Base-by-base conservation (phyloP, 2,329 filamentous ascomycete genomes). In the Aspergillus pseudotamarii region DNA sequence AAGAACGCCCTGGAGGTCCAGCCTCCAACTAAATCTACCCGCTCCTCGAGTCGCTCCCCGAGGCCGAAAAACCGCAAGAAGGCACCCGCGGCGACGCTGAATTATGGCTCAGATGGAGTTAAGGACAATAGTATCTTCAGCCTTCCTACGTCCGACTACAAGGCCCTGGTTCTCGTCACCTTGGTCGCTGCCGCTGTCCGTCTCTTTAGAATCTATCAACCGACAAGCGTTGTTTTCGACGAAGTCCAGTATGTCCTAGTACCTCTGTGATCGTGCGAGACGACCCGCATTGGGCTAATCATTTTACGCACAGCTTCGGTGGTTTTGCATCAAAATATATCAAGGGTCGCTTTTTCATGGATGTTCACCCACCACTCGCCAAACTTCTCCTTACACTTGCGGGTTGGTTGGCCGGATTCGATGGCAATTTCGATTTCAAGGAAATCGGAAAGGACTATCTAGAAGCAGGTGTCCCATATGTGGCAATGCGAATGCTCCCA, bases 331-430 rank as follows among this genome's bases (percentile, higher is more conserved):
- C 91, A 72, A 99, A 99, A 81, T 99, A 99, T 80, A 98, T 99
- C 86, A 98, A 99, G 85, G 95, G 95, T 75, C 91, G 86, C 78
- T 99, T 99, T 86, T 99, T 99, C 80, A 99, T 99, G 95, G 95
- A 99, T 77, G 95, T 99, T n/a, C 95, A 99, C 77, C 95, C 95
- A 36, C 95, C 95, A 53, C 86, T 99, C 64, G 95, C 95, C 69
- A 99, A 99, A 84, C 88, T 99, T 76, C 89, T 99, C 70, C 94
- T 99, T 73, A 96, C 95, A 58, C 87, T 99, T 64, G 93, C 94
- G 67, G 95, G 94, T 71, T 99, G 91, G 89, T 81, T 97, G 67
- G 95, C 94, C 72, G 95, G 95, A 59, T 99, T 98, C 78, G 88
- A 97, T 75, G 95, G 95, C 68, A 86, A 93, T 67, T 99, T 99